phyloP scores from a whole-genome alignment of 2,329 filamentous ascomycete genomes.

The Xylaria sp. region DNA sequence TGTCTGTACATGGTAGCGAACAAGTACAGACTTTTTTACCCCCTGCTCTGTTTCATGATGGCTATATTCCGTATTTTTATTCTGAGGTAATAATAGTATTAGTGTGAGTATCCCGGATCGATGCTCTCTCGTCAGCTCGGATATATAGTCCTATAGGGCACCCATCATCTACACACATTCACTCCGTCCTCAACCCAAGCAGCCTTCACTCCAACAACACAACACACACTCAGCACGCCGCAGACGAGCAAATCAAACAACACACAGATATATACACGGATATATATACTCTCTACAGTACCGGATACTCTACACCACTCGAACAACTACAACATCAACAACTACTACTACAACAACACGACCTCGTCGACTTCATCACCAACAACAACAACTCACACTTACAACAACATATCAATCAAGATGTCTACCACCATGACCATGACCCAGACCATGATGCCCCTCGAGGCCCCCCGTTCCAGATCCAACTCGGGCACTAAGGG shows the following conservation, averaged over 20 bases:
- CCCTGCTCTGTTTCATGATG: neutral
- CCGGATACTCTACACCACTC: neutral
- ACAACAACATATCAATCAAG: neutral
- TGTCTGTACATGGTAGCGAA: neutral
- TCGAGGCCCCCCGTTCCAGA: slow-evolving; percentile 15
- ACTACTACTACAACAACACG: too few relatives aligned
- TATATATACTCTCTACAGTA: neutral
- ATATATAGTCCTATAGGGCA: slow-evolving; percentile 18
- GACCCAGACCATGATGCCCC: slow-evolving; percentile 15
- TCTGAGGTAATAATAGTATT: neutral
- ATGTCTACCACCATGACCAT: slow-evolving; percentile 20
- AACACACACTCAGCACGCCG: too few relatives aligned
- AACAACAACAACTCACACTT: too few relatives aligned
- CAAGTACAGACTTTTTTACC: neutral
- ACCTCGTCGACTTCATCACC: too few relatives aligned
- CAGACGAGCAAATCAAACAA: neutral
- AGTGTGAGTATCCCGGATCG: neutral
- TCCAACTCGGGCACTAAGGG: slow-evolving; percentile 19
- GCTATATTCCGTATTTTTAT: neutral
- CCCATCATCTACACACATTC: neutral
- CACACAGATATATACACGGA: neutral
- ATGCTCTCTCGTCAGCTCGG: slow-evolving; percentile 6
- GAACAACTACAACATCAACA: neutral
- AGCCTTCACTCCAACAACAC: neutral
- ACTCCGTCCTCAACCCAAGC: neutral